Evolutionary conservation across 768 basidiomycete species (phyloP), one percentile per base, ranked within the genome.

Genomic region (Pholiota microspora): DNA sequence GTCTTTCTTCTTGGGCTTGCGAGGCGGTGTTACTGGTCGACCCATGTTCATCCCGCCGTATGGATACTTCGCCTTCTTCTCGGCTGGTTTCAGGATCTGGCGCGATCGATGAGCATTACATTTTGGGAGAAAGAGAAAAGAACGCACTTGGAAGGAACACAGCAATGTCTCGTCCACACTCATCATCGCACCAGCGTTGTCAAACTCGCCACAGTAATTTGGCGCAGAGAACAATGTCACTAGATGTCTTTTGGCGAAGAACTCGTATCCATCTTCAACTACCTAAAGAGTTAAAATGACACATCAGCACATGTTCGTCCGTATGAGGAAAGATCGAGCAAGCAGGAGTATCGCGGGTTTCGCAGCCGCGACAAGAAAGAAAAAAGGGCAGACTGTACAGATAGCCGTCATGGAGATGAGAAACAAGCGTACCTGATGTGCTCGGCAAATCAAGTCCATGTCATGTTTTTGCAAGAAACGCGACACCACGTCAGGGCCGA

Each of bases 151-250:
- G 92, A 98, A 98, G 7, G 95, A 98, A 75, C 96, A 98, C 60
- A 98, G 71, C 60, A 98, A 71, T 7, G 96, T 97, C 74, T 98
- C 96, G 65, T 98, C 96, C 38, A 99, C 96, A 65, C 92, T 94
- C 96, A 98, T 99, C 96, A 99, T 99, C 29, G 96, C 96, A 32
- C 96, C 96, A 3, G 96, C 95, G 71, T 99, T 99, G 72, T 99
- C 96, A 66, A 99, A 99, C 76, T 98, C 91, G 59, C 93, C 90
- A 63, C 89, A 92, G 66, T 93, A 92, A 77, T 93, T 92, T 55
- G 96, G 96, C 49, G 96, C 96, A 21, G 94, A 96, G 77, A 98
- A 98, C 42, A 98, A 71, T 38, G 96, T 98, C 61, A 98, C 96
- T 61, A 98, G 73, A 76, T 96, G 94, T 61, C 96, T 82, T 75